A percentile compares a stretch with the other conserved stretches of the same genome.
These are phyloP conservation scores for Tuber aestivum DNA, from an alignment of 495 filamentous ascomycete genomes.

Conservation along the genomic window DNA sequence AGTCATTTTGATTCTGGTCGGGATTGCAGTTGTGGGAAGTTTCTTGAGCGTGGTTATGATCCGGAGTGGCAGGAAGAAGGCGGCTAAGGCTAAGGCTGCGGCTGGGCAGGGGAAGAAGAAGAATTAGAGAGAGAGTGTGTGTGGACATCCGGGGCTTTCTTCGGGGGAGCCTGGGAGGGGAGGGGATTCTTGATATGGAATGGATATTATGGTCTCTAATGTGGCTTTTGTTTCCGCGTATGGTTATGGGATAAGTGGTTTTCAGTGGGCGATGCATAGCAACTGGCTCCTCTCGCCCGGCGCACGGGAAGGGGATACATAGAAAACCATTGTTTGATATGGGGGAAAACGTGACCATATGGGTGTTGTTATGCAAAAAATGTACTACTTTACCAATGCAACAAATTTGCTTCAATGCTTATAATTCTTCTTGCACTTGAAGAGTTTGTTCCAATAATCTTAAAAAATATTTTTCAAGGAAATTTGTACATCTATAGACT, in stretches of 20 bases:
- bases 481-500: no score
- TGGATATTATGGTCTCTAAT: not conserved
- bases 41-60: conserved; percentile 99
- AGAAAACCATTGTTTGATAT: not conserved
- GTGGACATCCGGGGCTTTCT: not conserved
- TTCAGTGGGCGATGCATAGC: not conserved
- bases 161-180: not conserved
- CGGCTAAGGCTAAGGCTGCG: conserved; percentile 76
- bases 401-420: no score
- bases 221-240: not conserved
- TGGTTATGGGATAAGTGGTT: not conserved
- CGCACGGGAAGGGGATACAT: not conserved
- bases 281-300: not conserved
- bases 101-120: conserved; percentile 68
- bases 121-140: conserved; percentile 21
- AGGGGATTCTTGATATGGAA: not conserved
- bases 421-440: no score
- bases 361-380: no score
- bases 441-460: no score
- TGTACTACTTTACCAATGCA: no score
- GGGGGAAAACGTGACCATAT: not conserved
- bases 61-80: conserved; percentile 94
- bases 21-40: conserved; percentile 87
- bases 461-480: no score
- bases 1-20: conserved; percentile 88